phyloP scores from a whole-genome alignment of 495 filamentous ascomycete species.

The Rhypophila decipiens region DNA sequence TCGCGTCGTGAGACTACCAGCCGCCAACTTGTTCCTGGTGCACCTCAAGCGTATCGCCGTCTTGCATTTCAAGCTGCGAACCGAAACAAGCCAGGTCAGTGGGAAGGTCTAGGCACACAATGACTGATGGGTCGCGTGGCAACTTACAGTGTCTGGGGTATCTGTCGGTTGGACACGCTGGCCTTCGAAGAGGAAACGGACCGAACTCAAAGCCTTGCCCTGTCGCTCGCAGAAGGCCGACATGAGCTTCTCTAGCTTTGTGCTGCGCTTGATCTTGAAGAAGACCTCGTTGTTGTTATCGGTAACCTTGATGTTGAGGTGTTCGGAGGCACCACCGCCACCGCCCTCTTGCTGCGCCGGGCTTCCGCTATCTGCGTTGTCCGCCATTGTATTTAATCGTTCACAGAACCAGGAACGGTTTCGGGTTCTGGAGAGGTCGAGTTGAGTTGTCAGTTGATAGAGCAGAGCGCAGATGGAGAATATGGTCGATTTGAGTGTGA shows the following conservation, averaged over 20 bases:
- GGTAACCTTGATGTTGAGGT: constrained; percentile 99
- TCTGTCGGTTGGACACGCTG: constrained; percentile 82
- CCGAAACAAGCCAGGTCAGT: background rate
- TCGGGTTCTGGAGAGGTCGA: no score
- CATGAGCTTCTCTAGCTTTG: constrained; percentile 96
- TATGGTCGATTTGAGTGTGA: no score
- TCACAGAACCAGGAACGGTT: no score
- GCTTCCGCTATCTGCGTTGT: constrained; percentile 47
- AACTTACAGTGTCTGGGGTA: constrained; percentile 83
- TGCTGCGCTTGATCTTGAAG: constrained; percentile 99
- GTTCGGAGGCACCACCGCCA: constrained; percentile 56
- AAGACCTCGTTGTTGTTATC: constrained; percentile 99
- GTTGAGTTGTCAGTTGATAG: no score
- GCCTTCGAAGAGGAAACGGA: constrained; percentile 95
- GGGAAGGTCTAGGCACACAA: no score
- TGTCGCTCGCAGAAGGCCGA: constrained; percentile 97
- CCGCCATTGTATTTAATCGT: constrained; percentile 57
- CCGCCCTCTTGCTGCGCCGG: constrained; percentile 46
- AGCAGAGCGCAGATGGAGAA: no score
- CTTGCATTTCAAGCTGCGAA: constrained; percentile 87
- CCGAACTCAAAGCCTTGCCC: constrained; percentile 75
- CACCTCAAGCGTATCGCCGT: constrained; percentile 94
- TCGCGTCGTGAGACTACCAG: no score
- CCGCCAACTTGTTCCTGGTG: constrained; percentile 98
- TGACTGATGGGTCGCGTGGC: background rate